Conservation (phyloP, 371 early-diverging fungal species). For the Mucor piriformis region DNA sequence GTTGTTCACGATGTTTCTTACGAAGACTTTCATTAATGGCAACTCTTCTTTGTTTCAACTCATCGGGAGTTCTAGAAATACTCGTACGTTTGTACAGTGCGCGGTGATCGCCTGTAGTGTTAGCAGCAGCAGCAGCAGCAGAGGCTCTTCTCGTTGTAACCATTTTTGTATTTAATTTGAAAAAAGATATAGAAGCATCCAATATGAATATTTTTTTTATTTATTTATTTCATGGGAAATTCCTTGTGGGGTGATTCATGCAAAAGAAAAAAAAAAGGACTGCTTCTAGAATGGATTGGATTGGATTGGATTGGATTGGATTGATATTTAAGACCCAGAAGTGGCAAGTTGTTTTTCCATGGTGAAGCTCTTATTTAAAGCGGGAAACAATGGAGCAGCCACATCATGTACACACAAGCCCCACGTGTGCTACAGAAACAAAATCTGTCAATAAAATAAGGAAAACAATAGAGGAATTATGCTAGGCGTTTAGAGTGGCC, state of each 20-base stretch:
- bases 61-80: slow-evolving; percentile 43
- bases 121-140: neutral
- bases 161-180: slow-evolving; percentile 6
- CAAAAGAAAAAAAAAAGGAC: neutral
- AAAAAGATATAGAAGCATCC: neutral
- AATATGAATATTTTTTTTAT: neutral
- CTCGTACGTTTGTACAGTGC: slow-evolving; percentile 47
- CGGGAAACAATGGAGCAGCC: too few species aligned
- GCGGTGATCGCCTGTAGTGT: slow-evolving; percentile 12
- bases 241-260: neutral
- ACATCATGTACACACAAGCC: too few species aligned
- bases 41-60: slow-evolving; percentile 38
- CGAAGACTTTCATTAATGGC: slow-evolving; percentile 49
- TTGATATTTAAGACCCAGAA: too few species aligned
- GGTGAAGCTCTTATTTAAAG: too few species aligned
- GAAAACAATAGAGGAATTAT: too few species aligned
- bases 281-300: neutral
- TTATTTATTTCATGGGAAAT: neutral
- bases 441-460: too few species aligned
- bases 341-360: too few species aligned
- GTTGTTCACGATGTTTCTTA: slow-evolving; percentile 56
- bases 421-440: too few species aligned
- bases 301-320: too few species aligned
- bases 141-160: slow-evolving; percentile 23
- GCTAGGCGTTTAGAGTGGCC: too few species aligned